Percentiles rank a stretch among this genome's conserved stretches.
Evolutionary conservation across 1,284 basidiomycete species (phyloP).

Genomic region (Austroboletus rostrupii): DNA sequence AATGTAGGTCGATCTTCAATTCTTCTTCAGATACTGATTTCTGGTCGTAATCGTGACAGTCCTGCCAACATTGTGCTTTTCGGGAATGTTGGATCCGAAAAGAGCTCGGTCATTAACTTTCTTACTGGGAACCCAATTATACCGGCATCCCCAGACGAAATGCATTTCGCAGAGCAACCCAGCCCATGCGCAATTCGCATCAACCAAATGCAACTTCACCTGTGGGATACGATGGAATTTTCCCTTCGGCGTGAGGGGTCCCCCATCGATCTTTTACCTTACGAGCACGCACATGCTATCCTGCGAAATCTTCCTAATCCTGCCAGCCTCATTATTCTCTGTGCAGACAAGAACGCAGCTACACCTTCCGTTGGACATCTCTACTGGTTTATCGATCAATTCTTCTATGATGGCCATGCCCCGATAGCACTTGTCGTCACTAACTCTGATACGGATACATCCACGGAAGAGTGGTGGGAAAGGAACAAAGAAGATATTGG

Average conservation of each 20-base stretch:
- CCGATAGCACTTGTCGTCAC: conserved; percentile 31
- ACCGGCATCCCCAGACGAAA: background rate
- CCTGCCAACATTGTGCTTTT: background rate
- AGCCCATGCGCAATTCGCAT: background rate
- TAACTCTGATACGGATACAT: conserved; percentile 17
- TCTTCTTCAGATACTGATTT: background rate
- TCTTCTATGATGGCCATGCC: conserved; percentile 13
- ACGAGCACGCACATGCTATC: conserved; percentile 10
- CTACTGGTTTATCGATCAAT: conserved; percentile 5
- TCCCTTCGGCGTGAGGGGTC: background rate
- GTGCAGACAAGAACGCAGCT: background rate
- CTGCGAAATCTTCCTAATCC: conserved; percentile 2
- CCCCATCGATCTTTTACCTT: background rate
- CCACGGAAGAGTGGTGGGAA: conserved; percentile 9
- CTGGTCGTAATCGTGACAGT: background rate
- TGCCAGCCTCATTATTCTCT: conserved; percentile 8
- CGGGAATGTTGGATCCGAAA: background rate
- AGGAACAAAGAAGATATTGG: background rate
- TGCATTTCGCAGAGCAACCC: background rate
- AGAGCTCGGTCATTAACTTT: conserved; percentile 5
- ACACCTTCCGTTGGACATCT: background rate
- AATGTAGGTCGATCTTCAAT: background rate
- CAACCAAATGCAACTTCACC: background rate
- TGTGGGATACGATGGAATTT: background rate
- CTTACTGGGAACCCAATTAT: background rate